A percentile compares a stretch with the other conserved stretches of the same genome.
Evolutionary conservation across 1,284 basidiomycete genomes (phyloP).

Genomic region (Rhodotorula mucilaginosa): DNA sequence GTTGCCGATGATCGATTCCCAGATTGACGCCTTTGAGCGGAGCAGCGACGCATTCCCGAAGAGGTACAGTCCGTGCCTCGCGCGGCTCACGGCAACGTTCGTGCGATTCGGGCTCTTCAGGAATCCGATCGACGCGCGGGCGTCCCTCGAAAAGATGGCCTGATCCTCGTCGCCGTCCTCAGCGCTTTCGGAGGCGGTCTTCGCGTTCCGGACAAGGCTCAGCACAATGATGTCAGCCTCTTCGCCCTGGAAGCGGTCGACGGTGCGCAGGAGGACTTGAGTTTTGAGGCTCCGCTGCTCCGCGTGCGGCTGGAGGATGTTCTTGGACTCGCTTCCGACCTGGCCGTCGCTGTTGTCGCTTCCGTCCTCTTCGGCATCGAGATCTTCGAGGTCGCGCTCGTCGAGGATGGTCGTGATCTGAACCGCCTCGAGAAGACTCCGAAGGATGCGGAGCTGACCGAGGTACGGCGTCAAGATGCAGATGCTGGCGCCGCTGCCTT

Average conservation of each 20-base stretch:
- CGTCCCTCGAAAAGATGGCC: conserved; percentile 55
- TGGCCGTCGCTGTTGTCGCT: conserved; percentile 51
- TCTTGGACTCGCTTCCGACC: conserved; percentile 52
- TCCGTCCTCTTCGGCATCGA: conserved; percentile 48
- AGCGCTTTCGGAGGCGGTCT: background rate
- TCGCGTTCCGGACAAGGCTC: conserved; percentile 15
- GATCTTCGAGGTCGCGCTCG: conserved; percentile 63
- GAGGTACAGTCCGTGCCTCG: conserved; percentile 65
- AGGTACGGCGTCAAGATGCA: conserved; percentile 72
- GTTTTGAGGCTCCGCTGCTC: conserved; percentile 42
- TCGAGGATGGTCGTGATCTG: conserved; percentile 63
- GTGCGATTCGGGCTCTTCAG: conserved; percentile 57
- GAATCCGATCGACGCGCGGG: conserved; percentile 62
- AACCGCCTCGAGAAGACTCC: conserved; percentile 55
- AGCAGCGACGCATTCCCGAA: conserved; percentile 60
- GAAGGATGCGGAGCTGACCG: conserved; percentile 63
- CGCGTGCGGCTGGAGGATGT: conserved; percentile 44
- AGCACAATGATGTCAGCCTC: conserved; percentile 56
- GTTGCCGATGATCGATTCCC: conserved; percentile 60
- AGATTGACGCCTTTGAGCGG: conserved; percentile 55
- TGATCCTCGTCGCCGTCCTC: conserved; percentile 40
- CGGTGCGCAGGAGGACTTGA: conserved; percentile 29
- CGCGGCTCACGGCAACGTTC: conserved; percentile 69
- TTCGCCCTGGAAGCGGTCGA: conserved; percentile 71
- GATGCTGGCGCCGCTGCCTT: conserved; percentile 59